Percentiles rank a stretch among this genome's conserved stretches.
Evolutionary conservation across 2,329 filamentous ascomycete genomes (phyloP).

Genomic region (Alternaria hordeiaustralica): DNA sequence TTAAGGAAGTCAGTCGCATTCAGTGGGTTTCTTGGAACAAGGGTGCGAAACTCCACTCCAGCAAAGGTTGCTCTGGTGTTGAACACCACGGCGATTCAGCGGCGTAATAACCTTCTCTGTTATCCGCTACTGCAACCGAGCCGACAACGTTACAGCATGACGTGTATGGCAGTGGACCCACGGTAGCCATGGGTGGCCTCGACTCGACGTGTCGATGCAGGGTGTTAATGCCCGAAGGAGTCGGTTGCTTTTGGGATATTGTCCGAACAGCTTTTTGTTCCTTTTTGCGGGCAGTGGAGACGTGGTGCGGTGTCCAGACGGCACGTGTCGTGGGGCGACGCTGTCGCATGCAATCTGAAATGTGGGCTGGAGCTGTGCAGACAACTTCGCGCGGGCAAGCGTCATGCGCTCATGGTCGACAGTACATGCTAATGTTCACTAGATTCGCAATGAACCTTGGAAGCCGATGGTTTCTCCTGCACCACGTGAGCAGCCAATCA

Average conservation of each 20-base stretch:
- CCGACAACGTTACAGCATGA: slow-evolving; percentile 8
- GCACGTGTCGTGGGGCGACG: background rate
- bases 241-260: background rate
- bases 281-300: background rate
- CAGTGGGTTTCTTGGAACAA: background rate
- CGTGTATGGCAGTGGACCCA: slow-evolving; percentile 2
- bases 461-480: background rate
- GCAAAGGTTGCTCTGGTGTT: background rate
- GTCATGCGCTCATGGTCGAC: background rate
- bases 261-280: background rate
- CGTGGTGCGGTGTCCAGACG: background rate
- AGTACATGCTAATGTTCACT: background rate
- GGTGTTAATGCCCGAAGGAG: slow-evolving; percentile 2
- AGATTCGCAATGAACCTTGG: background rate
- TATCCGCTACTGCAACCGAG: slow-evolving; percentile 11
- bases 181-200: background rate
- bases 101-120: background rate
- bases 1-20: background rate
- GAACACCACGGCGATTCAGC: slow-evolving; percentile 2
- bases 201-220: slow-evolving; percentile 7
- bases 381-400: background rate
- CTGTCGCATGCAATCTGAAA: background rate
- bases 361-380: background rate
- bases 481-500: background rate
- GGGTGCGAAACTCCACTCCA: slow-evolving; percentile 2